Base-by-base conservation (phyloP, 768 basidiomycete genomes). In the Pleurotus cornucopiae region DNA sequence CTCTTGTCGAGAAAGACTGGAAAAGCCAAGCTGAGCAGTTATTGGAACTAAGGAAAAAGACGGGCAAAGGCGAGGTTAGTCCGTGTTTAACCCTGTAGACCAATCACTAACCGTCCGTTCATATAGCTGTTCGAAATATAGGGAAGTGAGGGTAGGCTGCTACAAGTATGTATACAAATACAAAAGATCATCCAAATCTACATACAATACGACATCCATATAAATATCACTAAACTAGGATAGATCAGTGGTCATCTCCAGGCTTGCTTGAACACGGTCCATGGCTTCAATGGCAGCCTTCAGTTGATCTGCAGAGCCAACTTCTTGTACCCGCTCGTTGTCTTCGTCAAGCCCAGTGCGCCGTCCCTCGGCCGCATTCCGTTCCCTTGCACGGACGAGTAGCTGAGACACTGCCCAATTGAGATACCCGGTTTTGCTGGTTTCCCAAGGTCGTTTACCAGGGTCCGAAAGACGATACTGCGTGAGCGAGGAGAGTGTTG, bases 391-490 rank as follows among this genome's bases (percentile, higher is more conserved):
- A 46, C 62, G 67, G 51, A 61, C 61, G 44, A 88, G 60, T 6
- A 88, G 67, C 66, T 83, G 81, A 16, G 73, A 73, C 1, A 84
- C 73, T 0, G 87, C 90, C 92, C 92, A 94, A 57, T 84, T 83
- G 4, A 86, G 65, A 67, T 94, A 94, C 4, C 89, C 91, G 1
- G 79, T 76, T 65, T 81, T 80, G 66, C 80, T 84, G 38, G 82
- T 80, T 70, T 93, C 89, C 91, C 91, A 94, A 7, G 79, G 79
- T 40, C 84, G 80, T 66, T 89, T 89, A 0, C 88, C 84, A 0
- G 84, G 81, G 56, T 84, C 81, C 3, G 75, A 62, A 21, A 72
- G 65, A 21, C 67, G 67, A 46, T 74, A 58, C 40, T 76, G 69
- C 34, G 74, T 63, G 20, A 75, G 67, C 7, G 73, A 66, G 21